Evolutionary conservation across 768 basidiomycete genomes (phyloP).

Genomic region (Solioccasus polychromus): DNA sequence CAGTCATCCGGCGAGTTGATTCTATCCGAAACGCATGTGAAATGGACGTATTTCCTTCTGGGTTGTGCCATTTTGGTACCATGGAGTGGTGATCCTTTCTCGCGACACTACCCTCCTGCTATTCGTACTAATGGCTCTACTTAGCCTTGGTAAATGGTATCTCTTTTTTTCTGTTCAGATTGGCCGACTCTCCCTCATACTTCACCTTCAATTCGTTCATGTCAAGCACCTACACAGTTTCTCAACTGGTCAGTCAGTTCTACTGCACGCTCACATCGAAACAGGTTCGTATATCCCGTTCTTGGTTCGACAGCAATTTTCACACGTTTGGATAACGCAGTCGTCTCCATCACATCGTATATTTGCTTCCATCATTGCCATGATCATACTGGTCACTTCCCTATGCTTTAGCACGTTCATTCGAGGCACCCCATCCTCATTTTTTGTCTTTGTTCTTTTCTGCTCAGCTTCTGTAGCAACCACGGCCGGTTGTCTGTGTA

Average conservation of each 20-base stretch:
- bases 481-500: conserved; percentile 71
- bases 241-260: conserved; percentile 67
- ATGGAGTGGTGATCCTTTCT: conserved; percentile 72
- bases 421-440: conserved; percentile 46
- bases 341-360: conserved; percentile 55
- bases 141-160: conserved; percentile 80
- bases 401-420: conserved; percentile 66
- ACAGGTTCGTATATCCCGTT: conserved; percentile 32
- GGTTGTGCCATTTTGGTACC: conserved; percentile 77
- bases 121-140: background rate
- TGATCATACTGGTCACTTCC: conserved; percentile 52
- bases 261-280: conserved; percentile 68
- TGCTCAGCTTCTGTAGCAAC: conserved; percentile 60
- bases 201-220: conserved; percentile 62
- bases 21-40: conserved; percentile 40
- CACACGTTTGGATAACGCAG: conserved; percentile 34
- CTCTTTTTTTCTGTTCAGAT: conserved; percentile 70
- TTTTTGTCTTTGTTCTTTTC: conserved; percentile 64
- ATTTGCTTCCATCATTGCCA: conserved; percentile 45
- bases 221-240: conserved; percentile 55
- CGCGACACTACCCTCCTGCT: background rate
- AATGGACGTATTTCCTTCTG: conserved; percentile 64
- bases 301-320: background rate
- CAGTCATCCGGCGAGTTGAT: conserved; percentile 25
- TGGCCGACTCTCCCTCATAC: conserved; percentile 55